phyloP scores from a whole-genome alignment of 208 protist species.

The Naegleria fowleri region DNA sequence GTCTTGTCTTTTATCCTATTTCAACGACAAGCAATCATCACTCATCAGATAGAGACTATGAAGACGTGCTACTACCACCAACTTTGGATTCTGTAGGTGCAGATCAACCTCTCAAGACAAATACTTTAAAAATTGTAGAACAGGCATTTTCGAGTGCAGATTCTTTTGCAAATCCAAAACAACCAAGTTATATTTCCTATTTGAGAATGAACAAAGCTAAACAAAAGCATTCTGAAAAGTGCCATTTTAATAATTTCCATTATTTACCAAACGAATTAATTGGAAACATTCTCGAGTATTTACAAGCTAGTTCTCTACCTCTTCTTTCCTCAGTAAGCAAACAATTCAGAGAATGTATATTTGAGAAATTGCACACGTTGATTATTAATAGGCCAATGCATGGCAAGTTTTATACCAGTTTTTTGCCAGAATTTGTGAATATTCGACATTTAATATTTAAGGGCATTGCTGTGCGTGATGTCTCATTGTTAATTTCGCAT shows the following conservation, averaged over 20 bases:
- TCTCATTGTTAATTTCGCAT: not conserved
- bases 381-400: not conserved
- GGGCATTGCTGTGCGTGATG: not conserved
- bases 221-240: not conserved
- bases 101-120: not conserved
- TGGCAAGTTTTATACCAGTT: not conserved
- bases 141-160: not conserved
- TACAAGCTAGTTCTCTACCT: not conserved
- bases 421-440: not conserved
- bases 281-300: not conserved
- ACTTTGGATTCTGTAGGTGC: not conserved
- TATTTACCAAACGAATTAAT: not conserved
- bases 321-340: not conserved
- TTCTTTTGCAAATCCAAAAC: not conserved
- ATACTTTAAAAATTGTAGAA: not conserved
- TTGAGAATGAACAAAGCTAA: not conserved
- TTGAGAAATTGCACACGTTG: not conserved
- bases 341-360: not conserved
- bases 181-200: not conserved
- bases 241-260: too few species aligned
- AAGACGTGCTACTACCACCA: too few species aligned
- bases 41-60: too few species aligned
- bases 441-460: not conserved
- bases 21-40: too few species aligned
- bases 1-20: not conserved